Percentiles rank a stretch among this genome's conserved stretches.
phyloP scores from a whole-genome alignment of 306 rosid genomes.

The Cucumis cinereus region DNA sequence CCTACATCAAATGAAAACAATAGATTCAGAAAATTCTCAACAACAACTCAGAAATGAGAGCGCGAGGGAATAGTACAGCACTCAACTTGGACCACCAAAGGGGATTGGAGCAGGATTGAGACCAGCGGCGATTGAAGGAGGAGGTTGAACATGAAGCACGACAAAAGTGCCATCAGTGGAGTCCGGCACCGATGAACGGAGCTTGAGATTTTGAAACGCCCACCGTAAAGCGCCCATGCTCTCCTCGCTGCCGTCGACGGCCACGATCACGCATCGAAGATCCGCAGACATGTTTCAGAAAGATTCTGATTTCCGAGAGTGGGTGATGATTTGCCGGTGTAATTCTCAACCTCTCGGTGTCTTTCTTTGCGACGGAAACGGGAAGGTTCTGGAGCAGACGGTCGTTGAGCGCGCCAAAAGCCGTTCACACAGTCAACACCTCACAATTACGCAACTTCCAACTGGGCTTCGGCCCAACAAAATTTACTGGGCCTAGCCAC shows the following conservation, averaged over 20 bases:
- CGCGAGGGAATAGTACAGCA: not conserved
- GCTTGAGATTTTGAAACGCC: conserved; percentile 73
- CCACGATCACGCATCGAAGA: conserved; percentile 45
- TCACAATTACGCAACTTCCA: not conserved
- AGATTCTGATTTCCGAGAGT: not conserved
- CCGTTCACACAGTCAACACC: not conserved
- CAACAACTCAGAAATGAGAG: not conserved
- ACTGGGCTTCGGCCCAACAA: not conserved
- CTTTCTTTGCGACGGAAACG: not conserved
- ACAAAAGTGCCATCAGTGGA: conserved; percentile 27
- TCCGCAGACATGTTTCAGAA: conserved; percentile 34
- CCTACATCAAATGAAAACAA: conserved; percentile 19
- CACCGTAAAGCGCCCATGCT: conserved; percentile 75
- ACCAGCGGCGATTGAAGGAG: conserved; percentile 65
- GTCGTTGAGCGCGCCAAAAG: not conserved
- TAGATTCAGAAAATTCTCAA: not conserved
- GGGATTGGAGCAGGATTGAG: conserved; percentile 68
- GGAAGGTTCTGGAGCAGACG: not conserved
- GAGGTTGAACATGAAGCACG: conserved; percentile 67
- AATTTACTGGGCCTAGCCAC: not conserved
- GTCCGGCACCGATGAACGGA: conserved; percentile 37
- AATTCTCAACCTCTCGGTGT: not conserved
- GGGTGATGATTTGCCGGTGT: not conserved
- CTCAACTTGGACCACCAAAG: conserved; percentile 80
- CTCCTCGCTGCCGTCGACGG: conserved; percentile 78